Evolutionary conservation across 345 rosid species (phyloP), one percentile per base, ranked within the genome.

Genomic region (Ailanthus altissimus): DNA sequence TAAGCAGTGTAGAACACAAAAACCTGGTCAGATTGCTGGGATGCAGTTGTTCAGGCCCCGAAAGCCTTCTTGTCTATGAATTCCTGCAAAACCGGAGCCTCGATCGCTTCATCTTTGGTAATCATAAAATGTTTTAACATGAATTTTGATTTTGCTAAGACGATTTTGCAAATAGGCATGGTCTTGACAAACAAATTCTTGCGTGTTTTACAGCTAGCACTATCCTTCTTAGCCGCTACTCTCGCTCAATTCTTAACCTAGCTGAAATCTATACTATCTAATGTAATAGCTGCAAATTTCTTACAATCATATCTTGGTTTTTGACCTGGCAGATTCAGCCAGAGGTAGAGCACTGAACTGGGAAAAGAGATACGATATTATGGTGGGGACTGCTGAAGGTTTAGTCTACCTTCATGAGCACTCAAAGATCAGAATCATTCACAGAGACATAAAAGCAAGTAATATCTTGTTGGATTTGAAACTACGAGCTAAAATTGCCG

Each of bases 1-100:
- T 93, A 56, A 91, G 97, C 80, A 84, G 86, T 6, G 92, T 90
- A 69, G 98, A 96, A 70, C 99, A 95, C 86, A 93, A 89, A 83
- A 95, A 95, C 78, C 91, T 95, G 51, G 99, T 96, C 46, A 84
- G 99, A 71, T 81, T 96, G 28, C 82, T 93, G 70, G 99, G 99
- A 66, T 93, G 98, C 82, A 90, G 94, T 81, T 92, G 97, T 71
- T 84, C 99, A 2, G 97, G 98, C 76, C 97, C 97, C 45, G 99
- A 96, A 85, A 96, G 97, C 76, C 97, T 96, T 47, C 97, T 93
- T 0, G 94, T 96, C 80, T 93, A 96, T 64, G 98, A 96, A 80
- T 93, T 81, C 77, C 89, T 93, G 49, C 85, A 87, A 9, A 92
- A 93, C 87, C 92, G 79, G 85, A 96, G 99, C 78, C 94, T 96